Percentiles rank a stretch among this genome's conserved stretches.
These are phyloP conservation scores for Vigna trinervia DNA, from an alignment of 306 rosid species.

Conservation along the genomic window DNA sequence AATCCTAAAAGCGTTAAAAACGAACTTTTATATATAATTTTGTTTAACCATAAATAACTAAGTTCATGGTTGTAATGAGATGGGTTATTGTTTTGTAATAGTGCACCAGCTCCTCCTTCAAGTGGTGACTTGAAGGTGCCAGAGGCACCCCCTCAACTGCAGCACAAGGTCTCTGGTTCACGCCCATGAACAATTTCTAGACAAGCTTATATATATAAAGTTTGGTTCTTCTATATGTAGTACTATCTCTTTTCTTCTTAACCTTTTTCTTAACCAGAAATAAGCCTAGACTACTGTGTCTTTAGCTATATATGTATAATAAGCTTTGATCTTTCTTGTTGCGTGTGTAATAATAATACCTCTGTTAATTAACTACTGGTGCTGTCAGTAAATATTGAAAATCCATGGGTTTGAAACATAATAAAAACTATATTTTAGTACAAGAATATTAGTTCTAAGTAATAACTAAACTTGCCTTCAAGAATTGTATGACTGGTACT, in stretches of 20 bases:
- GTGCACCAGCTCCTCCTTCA: slow-evolving; percentile 34
- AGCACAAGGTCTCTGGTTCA: background rate
- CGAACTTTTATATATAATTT: background rate
- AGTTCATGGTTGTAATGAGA: background rate
- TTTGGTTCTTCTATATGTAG: background rate
- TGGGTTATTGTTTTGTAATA: slow-evolving; percentile 7
- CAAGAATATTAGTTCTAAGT: background rate
- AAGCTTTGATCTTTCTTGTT: background rate
- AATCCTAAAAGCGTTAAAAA: background rate
- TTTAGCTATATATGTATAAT: background rate
- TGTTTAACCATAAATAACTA: background rate
- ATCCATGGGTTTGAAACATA: background rate
- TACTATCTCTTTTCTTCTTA: background rate
- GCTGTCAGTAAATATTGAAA: background rate
- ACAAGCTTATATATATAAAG: background rate
- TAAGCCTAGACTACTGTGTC: background rate
- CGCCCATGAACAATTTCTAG: slow-evolving; percentile 8
- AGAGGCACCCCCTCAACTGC: background rate
- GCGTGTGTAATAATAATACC: background rate
- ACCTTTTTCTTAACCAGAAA: slow-evolving; percentile 11
- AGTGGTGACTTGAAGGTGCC: background rate
- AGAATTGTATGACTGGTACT: background rate
- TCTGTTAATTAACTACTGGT: background rate
- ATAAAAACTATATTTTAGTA: background rate
- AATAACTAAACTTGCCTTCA: background rate